Conservation (phyloP, 495 filamentous ascomycete genomes). For the Cudoniella acicularis region DNA sequence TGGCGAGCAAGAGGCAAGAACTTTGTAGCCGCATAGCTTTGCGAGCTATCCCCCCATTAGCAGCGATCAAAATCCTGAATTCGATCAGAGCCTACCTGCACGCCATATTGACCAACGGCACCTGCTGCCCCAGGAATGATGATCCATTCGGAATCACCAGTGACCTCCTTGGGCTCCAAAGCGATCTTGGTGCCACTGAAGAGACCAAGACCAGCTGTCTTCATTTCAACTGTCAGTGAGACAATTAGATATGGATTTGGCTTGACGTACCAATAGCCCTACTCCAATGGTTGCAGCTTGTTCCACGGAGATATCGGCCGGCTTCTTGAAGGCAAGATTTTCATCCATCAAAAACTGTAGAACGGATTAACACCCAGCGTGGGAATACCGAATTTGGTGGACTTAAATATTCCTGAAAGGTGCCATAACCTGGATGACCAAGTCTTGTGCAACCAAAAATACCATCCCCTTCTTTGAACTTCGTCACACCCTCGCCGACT, state of each 20-base stretch:
- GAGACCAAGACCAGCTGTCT: constrained; percentile 29
- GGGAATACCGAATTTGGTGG: not conserved
- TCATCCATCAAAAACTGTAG: constrained; percentile 40
- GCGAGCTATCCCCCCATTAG: constrained; percentile 26
- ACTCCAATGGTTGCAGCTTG: constrained; percentile 38
- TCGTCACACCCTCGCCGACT: constrained; percentile 22
- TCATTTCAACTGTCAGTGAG: not conserved
- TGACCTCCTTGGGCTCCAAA: constrained; percentile 21
- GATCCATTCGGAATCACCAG: constrained; percentile 37
- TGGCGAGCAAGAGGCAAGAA: constrained; percentile 38
- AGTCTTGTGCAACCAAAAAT: constrained; percentile 41
- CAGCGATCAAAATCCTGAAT: not conserved
- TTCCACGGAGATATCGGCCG: constrained; percentile 27
- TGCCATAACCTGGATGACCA: constrained; percentile 32
- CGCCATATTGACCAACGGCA: constrained; percentile 38
- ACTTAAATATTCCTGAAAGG: constrained; percentile 42
- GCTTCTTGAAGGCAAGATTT: constrained; percentile 31
- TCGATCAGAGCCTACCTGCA: constrained; percentile 27
- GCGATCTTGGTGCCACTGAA: constrained; percentile 27
- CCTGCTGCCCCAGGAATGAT: constrained; percentile 41
- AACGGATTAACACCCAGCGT: not conserved
- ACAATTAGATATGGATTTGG: not conserved
- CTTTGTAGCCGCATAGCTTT: constrained; percentile 37
- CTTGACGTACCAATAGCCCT: constrained; percentile 29
- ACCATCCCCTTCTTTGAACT: constrained; percentile 33